These are phyloP conservation scores for Kurtzmaniella cleridarum DNA, from an alignment of 805 yeast species.

Conservation along the genomic window DNA sequence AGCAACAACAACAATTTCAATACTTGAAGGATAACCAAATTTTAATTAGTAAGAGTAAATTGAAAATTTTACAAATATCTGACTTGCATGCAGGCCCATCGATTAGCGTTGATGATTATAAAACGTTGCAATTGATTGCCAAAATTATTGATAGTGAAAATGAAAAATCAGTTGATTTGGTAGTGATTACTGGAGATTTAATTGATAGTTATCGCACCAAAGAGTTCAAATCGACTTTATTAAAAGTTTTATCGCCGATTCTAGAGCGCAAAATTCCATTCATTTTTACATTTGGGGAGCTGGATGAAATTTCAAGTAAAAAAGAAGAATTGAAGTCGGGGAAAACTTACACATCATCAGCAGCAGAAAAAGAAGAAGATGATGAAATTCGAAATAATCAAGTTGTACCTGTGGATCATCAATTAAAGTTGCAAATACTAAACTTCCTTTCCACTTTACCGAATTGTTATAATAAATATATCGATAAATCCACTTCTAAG, in stretches of 20 bases:
- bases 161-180: conserved; percentile 19
- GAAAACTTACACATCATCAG: not conserved
- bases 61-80: conserved; percentile 32
- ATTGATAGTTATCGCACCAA: conserved; percentile 21
- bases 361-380: conserved; percentile 4
- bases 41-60: conserved; percentile 14
- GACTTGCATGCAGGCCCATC: conserved; percentile 35
- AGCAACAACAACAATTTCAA: conserved; percentile 10
- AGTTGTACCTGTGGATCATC: conserved; percentile 1
- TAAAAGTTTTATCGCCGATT: conserved; percentile 30
- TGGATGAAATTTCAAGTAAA: conserved; percentile 15
- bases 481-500: not conserved
- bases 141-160: conserved; percentile 20
- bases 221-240: conserved; percentile 24
- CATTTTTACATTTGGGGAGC: conserved; percentile 36
- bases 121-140: conserved; percentile 26
- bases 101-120: conserved; percentile 17
- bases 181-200: conserved; percentile 38
- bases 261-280: conserved; percentile 25
- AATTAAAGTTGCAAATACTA: conserved; percentile 14
- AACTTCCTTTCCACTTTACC: conserved; percentile 30
- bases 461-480: conserved; percentile 25
- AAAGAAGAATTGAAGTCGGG: not conserved
- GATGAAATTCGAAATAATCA: too few relatives aligned
- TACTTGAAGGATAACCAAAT: conserved; percentile 11